A percentile compares a stretch with the other conserved stretches of the same genome.
Conservation (phyloP, 78 protist genomes). For the Dictyostelium citrinum region DNA sequence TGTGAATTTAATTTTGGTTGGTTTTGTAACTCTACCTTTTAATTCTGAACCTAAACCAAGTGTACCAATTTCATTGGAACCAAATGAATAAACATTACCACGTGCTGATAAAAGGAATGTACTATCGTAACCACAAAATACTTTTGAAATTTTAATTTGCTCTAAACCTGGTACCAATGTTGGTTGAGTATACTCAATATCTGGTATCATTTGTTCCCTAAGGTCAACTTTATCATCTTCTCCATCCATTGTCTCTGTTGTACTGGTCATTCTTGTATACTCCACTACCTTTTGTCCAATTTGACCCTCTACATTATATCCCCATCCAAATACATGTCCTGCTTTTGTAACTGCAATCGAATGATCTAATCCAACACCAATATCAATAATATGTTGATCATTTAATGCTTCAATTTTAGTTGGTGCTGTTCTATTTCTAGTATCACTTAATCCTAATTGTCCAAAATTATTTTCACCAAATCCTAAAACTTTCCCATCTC, state of each 20-base stretch:
- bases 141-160: conserved; percentile 29
- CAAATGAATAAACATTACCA: conserved; percentile 67
- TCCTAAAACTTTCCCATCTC: conserved; percentile 39
- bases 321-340: conserved; percentile 74
- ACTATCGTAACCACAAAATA: conserved; percentile 57
- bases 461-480: conserved; percentile 64
- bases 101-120: conserved; percentile 52
- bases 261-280: conserved; percentile 14
- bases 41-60: conserved; percentile 35
- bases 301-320: conserved; percentile 72
- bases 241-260: neutral
- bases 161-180: conserved; percentile 39
- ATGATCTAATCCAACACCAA: conserved; percentile 64
- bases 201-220: conserved; percentile 1
- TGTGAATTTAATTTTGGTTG: conserved; percentile 24
- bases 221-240: neutral
- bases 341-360: conserved; percentile 29
- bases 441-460: conserved; percentile 36
- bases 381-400: neutral
- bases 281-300: conserved; percentile 65
- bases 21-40: conserved; percentile 12
- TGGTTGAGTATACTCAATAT: conserved; percentile 35
- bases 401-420: neutral
- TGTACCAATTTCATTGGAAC: conserved; percentile 50
- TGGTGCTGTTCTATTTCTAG: conserved; percentile 10